Conservation (phyloP, 345 rosid genomes). For the Sapria himalayana region DNA sequence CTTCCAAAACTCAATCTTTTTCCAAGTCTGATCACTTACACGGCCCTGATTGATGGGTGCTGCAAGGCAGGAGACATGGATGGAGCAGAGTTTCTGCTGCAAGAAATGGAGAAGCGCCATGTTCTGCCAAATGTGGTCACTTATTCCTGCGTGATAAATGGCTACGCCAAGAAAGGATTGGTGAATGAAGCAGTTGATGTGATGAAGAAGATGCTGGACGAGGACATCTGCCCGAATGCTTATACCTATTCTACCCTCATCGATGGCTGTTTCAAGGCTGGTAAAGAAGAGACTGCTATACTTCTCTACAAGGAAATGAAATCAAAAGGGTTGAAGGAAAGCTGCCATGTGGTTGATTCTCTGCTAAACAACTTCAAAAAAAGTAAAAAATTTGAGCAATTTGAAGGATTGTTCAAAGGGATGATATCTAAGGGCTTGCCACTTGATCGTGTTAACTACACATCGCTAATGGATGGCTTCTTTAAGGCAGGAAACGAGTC, state of each 20-base stretch:
- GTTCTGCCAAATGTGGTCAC: constrained; percentile 35
- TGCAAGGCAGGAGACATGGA: constrained; percentile 58
- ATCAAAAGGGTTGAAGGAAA: constrained; percentile 33
- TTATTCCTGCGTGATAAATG: constrained; percentile 48
- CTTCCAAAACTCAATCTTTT: constrained; percentile 26
- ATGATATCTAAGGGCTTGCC: constrained; percentile 33
- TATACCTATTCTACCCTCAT: constrained; percentile 37
- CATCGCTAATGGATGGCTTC: constrained; percentile 74
- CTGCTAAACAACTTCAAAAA: constrained; percentile 50
- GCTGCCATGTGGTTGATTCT: constrained; percentile 37
- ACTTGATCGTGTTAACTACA: constrained; percentile 58
- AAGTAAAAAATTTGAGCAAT: constrained; percentile 31
- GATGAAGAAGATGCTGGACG: constrained; percentile 34
- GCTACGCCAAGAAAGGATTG: constrained; percentile 58
- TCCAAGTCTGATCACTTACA: constrained; percentile 37
- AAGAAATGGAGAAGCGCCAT: constrained; percentile 38
- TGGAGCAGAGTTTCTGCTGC: constrained; percentile 24
- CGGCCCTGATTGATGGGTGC: constrained; percentile 49
- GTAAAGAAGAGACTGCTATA: constrained; percentile 29
- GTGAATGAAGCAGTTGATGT: constrained; percentile 33
- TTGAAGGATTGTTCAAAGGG: constrained; percentile 23
- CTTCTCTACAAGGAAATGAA: constrained; percentile 50
- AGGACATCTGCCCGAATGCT: constrained; percentile 30
- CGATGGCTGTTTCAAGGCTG: constrained; percentile 56
- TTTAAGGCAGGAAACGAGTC: constrained; percentile 55